These are phyloP conservation scores for Gleditsia sinensis DNA, from an alignment of 306 rosid species.

Conservation along the genomic window DNA sequence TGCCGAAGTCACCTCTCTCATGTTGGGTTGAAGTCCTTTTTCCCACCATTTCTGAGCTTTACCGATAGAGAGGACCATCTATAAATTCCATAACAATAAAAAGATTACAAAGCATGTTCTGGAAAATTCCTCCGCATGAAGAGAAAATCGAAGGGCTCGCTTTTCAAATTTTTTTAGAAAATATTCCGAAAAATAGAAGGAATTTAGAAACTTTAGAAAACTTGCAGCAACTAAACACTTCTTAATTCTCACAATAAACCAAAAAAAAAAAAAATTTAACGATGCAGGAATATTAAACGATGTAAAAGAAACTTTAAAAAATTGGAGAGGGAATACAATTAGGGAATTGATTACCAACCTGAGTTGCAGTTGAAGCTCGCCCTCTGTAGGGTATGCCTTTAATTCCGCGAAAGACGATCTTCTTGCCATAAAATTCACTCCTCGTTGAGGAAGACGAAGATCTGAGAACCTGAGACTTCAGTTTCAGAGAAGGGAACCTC, in stretches of 20 bases:
- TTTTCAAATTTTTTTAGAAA: not conserved
- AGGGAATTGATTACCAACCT: conserved; percentile 49
- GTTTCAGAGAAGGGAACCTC: conserved; percentile 44
- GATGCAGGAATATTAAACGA: no score
- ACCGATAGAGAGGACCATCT: conserved; percentile 59
- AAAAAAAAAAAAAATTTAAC: not conserved
- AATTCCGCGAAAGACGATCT: conserved; percentile 36
- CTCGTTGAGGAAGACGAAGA: conserved; percentile 31
- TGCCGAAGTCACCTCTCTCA: conserved; percentile 75
- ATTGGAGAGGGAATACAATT: not conserved
- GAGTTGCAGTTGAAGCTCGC: conserved; percentile 42
- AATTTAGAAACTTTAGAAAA: not conserved
- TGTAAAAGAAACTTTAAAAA: no score
- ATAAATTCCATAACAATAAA: conserved; percentile 16
- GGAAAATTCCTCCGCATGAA: not conserved
- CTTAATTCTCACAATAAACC: not conserved
- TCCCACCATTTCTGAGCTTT: conserved; percentile 91
- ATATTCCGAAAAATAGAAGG: not conserved
- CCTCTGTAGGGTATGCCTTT: conserved; percentile 29
- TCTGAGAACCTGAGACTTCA: conserved; percentile 44
- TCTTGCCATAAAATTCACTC: conserved; percentile 50
- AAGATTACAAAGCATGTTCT: conserved; percentile 1
- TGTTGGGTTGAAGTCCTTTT: conserved; percentile 73
- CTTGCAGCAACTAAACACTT: not conserved
- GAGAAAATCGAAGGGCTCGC: not conserved